A percentile compares a stretch with the other conserved stretches of the same genome.
Evolutionary conservation across 805 yeast species (phyloP).

Genomic region (Candida chauliodis): DNA sequence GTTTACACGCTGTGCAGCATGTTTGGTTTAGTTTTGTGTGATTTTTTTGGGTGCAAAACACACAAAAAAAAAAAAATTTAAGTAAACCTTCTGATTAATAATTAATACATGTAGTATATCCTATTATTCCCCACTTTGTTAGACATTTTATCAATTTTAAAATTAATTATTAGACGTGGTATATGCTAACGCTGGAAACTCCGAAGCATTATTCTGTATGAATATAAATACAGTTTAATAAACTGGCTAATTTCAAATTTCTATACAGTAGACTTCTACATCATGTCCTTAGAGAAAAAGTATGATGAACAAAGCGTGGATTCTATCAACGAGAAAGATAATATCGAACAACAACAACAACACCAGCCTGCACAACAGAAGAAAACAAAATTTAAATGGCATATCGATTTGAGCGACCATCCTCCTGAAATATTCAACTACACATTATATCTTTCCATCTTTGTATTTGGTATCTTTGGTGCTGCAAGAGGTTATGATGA

Average conservation of each 20-base stretch:
- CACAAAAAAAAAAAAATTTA: constrained; percentile 1
- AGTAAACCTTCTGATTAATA: too few species aligned
- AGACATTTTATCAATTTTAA: background rate
- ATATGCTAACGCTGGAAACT: too few species aligned
- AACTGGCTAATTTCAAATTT: too few species aligned
- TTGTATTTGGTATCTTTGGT: constrained; percentile 52
- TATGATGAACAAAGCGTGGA: constrained; percentile 5
- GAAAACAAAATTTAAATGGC: constrained; percentile 19
- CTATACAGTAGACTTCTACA: too few species aligned
- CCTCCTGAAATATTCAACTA: constrained; percentile 44
- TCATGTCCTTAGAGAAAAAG: constrained; percentile 3
- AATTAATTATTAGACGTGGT: background rate
- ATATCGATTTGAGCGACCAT: constrained; percentile 11
- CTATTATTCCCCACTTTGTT: constrained; percentile 1
- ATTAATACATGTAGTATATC: background rate
- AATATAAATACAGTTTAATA: too few species aligned
- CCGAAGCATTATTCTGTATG: too few species aligned
- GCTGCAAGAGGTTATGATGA: constrained; percentile 56
- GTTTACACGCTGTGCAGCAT: background rate
- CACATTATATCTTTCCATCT: constrained; percentile 40
- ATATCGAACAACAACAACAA: too few species aligned
- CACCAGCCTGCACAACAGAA: background rate
- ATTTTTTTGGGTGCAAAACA: background rate
- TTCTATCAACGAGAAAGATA: constrained; percentile 4
- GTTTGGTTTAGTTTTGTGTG: background rate